A percentile compares a stretch with the other conserved stretches of the same genome.
phyloP scores from a whole-genome alignment of 2,329 filamentous ascomycete species.

The Alternaria incomplexa region DNA sequence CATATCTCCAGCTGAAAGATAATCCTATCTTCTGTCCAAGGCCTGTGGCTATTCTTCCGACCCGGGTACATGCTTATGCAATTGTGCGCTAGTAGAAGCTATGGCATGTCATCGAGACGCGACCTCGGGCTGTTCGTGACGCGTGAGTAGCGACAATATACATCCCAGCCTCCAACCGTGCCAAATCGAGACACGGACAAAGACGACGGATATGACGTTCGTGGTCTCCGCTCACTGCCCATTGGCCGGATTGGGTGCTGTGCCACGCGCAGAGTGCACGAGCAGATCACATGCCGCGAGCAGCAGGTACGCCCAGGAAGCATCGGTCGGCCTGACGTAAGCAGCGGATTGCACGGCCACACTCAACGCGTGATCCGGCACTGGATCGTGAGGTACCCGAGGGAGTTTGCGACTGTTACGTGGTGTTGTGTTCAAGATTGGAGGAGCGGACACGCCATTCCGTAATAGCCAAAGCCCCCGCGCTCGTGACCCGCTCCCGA shows the following conservation, averaged over 20 bases:
- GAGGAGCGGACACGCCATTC: neutral
- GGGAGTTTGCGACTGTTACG: neutral
- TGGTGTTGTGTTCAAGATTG: constrained; percentile 1
- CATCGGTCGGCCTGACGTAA: neutral
- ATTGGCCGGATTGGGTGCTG: constrained; percentile 6
- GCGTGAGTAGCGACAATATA: neutral
- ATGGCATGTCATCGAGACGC: neutral
- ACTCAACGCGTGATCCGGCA: neutral
- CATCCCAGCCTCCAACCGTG: neutral
- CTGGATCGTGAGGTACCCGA: neutral
- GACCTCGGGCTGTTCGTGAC: neutral
- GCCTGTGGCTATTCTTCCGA: neutral
- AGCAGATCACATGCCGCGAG: constrained; percentile 5
- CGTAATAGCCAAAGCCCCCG: constrained; percentile 5
- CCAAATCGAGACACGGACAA: neutral
- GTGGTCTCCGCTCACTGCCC: neutral
- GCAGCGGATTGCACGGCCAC: neutral
- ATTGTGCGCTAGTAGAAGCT: neutral
- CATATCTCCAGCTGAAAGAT: neutral
- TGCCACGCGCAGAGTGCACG: constrained; percentile 15
- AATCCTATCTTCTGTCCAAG: neutral
- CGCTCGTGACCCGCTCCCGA: constrained; percentile 13
- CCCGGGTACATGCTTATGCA: neutral
- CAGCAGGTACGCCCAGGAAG: constrained; percentile 4
- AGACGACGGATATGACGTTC: neutral